These are phyloP conservation scores for Pyrenopolyporus hunteri DNA, from an alignment of 495 filamentous ascomycete species.

Conservation along the genomic window DNA sequence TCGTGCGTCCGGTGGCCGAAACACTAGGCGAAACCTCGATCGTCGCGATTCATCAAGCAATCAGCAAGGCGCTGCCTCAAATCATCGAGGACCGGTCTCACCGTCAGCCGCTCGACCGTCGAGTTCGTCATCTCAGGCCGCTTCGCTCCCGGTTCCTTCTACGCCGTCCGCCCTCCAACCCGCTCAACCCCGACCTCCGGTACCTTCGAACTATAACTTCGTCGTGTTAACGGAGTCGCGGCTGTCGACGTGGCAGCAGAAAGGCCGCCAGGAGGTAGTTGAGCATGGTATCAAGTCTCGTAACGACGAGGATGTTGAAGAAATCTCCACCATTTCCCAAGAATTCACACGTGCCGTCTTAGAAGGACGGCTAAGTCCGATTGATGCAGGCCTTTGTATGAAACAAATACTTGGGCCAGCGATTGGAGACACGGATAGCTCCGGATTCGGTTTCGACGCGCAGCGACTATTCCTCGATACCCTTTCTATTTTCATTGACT, in stretches of 20 bases:
- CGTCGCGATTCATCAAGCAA: slow-evolving; percentile 53
- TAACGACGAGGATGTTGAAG: slow-evolving; percentile 66
- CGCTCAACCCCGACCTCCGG: slow-evolving; percentile 30
- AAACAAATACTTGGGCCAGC: slow-evolving; percentile 73
- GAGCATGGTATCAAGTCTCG: slow-evolving; percentile 61
- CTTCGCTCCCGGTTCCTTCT: slow-evolving; percentile 35
- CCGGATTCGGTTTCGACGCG: slow-evolving; percentile 59
- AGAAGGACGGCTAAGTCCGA: slow-evolving; percentile 67
- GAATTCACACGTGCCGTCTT: slow-evolving; percentile 78
- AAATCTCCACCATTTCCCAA: slow-evolving; percentile 76
- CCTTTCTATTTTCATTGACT: slow-evolving; percentile 74
- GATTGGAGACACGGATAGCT: slow-evolving; percentile 50
- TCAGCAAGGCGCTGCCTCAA: slow-evolving; percentile 19
- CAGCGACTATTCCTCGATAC: slow-evolving; percentile 80
- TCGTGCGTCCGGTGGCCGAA: slow-evolving; percentile 47
- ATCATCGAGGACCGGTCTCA: slow-evolving; percentile 44
- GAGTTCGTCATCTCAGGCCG: slow-evolving; percentile 51
- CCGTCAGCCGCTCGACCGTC: slow-evolving; percentile 50
- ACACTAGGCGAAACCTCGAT: slow-evolving; percentile 45
- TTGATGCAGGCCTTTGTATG: slow-evolving; percentile 73
- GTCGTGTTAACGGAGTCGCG: slow-evolving; percentile 55
- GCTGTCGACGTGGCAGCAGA: slow-evolving; percentile 52
- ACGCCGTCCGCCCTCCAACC: slow-evolving; percentile 34
- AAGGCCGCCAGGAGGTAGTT: slow-evolving; percentile 58
- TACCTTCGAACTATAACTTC: slow-evolving; percentile 54